A percentile compares a stretch with the other conserved stretches of the same genome.
These are phyloP conservation scores for Magnolia kwangsiensis DNA, from an alignment of 164 flowering plant genomes.

Conservation along the genomic window DNA sequence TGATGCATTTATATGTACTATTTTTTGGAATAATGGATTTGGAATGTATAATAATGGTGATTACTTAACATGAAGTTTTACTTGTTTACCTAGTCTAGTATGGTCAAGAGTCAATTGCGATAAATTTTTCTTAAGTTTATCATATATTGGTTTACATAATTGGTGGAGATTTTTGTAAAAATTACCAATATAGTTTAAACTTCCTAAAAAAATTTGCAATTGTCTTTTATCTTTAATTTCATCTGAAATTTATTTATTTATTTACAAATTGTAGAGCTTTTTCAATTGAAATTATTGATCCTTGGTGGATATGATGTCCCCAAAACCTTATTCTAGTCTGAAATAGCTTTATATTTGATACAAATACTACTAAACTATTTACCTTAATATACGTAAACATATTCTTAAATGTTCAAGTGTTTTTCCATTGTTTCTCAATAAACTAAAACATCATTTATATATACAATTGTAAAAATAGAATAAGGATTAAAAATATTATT, in stretches of 20 bases:
- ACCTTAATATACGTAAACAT: background rate
- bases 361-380: background rate
- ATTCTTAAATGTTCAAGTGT: background rate
- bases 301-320: background rate
- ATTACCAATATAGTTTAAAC: background rate
- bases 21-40: background rate
- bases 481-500: background rate
- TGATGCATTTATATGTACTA: background rate
- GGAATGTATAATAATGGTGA: background rate
- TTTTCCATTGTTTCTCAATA: background rate
- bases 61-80: background rate
- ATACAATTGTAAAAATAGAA: background rate
- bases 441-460: background rate
- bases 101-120: background rate
- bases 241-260: background rate
- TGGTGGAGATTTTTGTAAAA: background rate
- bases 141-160: background rate
- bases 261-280: background rate
- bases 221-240: background rate
- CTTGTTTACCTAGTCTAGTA: background rate
- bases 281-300: background rate
- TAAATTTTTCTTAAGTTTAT: constrained; percentile 1
- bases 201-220: background rate
- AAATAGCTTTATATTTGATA: background rate
- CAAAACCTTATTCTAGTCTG: background rate